Percentiles rank a stretch among this genome's conserved stretches.
Evolutionary conservation across 2,329 filamentous ascomycete genomes (phyloP).

Genomic region (Cladophialophora chaetospira): DNA sequence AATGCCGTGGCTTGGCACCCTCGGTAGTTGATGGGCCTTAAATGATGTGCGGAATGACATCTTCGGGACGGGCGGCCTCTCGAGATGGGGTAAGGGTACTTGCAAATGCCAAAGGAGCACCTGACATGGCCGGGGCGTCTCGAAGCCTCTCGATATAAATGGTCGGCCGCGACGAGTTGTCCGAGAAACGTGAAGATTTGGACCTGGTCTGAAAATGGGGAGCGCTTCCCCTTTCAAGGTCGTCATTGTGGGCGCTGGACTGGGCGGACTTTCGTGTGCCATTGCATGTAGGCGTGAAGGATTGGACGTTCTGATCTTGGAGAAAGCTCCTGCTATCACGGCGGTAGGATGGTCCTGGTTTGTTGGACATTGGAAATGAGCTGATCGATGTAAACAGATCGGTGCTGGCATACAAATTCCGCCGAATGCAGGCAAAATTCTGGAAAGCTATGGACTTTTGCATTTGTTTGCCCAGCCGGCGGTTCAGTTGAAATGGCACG

Average conservation of each 20-base stretch:
- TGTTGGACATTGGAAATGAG: not conserved
- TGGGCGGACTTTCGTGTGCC: conserved; percentile 12
- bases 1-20: not conserved
- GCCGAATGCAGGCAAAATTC: conserved; percentile 37
- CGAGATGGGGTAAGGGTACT: too few relatives aligned
- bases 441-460: conserved; percentile 35
- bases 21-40: not conserved
- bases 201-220: not conserved
- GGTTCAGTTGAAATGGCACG: conserved; percentile 35
- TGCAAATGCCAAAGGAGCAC: too few relatives aligned
- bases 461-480: conserved; percentile 30
- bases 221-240: conserved; percentile 5
- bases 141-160: too few relatives aligned
- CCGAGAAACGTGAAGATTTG: not conserved
- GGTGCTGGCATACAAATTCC: conserved; percentile 40
- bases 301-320: conserved; percentile 4
- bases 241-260: conserved; percentile 41
- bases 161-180: not conserved
- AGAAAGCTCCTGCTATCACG: conserved; percentile 15
- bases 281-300: conserved; percentile 11
- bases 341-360: conserved; percentile 10
- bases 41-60: not conserved
- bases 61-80: not conserved
- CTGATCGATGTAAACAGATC: conserved; percentile 22
- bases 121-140: too few relatives aligned